Percentiles rank a stretch among this genome's conserved stretches.
Conservation (phyloP, 768 basidiomycete species). For the Mycena vitilis region DNA sequence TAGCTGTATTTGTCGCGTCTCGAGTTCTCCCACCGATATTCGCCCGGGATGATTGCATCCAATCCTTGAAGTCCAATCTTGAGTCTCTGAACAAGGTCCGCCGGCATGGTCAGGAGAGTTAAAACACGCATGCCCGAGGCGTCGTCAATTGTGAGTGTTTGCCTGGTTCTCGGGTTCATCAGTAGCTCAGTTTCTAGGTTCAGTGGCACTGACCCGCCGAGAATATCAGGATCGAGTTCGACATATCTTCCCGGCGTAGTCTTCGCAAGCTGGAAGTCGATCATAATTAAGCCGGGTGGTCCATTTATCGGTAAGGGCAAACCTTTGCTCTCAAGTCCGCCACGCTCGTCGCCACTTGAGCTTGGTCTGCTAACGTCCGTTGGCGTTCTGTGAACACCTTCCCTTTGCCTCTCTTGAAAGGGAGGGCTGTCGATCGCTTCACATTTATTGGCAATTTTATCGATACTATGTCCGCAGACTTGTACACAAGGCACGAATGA, state of each 20-base stretch:
- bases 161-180: not conserved
- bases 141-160: constrained; percentile 3
- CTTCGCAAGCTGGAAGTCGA: not conserved
- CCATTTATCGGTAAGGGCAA: not conserved
- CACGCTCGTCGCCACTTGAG: not conserved
- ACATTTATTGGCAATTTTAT: not conserved
- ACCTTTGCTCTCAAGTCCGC: not conserved
- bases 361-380: not conserved
- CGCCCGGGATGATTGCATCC: constrained; percentile 1
- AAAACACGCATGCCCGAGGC: not conserved
- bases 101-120: constrained; percentile 4
- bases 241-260: not conserved
- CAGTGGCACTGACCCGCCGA: not conserved
- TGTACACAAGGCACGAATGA: too few species aligned
- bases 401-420: not conserved
- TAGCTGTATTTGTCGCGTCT: not conserved
- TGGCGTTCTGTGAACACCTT: not conserved
- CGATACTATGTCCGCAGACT: not conserved
- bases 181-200: not conserved
- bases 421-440: not conserved
- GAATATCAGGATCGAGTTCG: constrained; percentile 5
- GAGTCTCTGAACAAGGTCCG: not conserved
- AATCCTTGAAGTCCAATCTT: not conserved
- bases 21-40: constrained; percentile 9
- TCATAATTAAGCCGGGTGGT: not conserved